Conservation (phyloP, 2,329 filamentous ascomycete species). For the Fonsecaea erecta region DNA sequence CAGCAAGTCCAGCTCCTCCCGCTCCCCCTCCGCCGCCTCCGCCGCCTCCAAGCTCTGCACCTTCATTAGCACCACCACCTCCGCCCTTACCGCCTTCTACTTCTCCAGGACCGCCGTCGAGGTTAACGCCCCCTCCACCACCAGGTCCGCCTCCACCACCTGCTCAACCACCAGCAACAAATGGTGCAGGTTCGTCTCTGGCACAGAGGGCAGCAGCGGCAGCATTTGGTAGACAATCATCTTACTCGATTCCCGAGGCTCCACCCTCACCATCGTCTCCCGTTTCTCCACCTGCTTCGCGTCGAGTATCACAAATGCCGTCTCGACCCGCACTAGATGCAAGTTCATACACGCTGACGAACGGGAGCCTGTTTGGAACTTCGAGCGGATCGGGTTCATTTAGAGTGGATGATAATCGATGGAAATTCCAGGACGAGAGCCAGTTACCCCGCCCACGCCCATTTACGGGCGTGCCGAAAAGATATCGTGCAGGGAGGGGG, state of each 20-base stretch:
- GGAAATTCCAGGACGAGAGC: constrained; percentile 83
- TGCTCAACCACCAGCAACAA: constrained; percentile 45
- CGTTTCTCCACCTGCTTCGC: constrained; percentile 49
- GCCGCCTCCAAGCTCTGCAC: constrained; percentile 41
- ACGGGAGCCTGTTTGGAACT: constrained; percentile 52
- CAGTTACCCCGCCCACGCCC: constrained; percentile 83
- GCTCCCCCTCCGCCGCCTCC: constrained; percentile 43
- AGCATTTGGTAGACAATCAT: constrained; percentile 54
- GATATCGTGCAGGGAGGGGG: constrained; percentile 86
- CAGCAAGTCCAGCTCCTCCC: constrained; percentile 34
- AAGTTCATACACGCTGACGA: constrained; percentile 74
- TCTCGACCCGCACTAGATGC: constrained; percentile 71
- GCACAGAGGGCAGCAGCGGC: constrained; percentile 65
- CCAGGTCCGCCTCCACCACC: constrained; percentile 39
- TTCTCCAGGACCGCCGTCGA: constrained; percentile 56
- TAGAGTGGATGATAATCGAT: constrained; percentile 74
- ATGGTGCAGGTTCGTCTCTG: constrained; percentile 50
- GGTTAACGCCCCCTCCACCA: constrained; percentile 47
- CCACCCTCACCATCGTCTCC: constrained; percentile 49
- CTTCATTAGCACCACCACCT: constrained; percentile 49
- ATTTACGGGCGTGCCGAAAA: constrained; percentile 73
- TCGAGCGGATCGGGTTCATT: constrained; percentile 25
- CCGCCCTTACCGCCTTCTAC: constrained; percentile 56
- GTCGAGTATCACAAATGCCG: constrained; percentile 49
- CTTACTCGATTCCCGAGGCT: constrained; percentile 45